Percentiles rank a stretch among this genome's conserved stretches.
These are phyloP conservation scores for Boletus insuetus DNA, from an alignment of 768 basidiomycete genomes.

Conservation along the genomic window DNA sequence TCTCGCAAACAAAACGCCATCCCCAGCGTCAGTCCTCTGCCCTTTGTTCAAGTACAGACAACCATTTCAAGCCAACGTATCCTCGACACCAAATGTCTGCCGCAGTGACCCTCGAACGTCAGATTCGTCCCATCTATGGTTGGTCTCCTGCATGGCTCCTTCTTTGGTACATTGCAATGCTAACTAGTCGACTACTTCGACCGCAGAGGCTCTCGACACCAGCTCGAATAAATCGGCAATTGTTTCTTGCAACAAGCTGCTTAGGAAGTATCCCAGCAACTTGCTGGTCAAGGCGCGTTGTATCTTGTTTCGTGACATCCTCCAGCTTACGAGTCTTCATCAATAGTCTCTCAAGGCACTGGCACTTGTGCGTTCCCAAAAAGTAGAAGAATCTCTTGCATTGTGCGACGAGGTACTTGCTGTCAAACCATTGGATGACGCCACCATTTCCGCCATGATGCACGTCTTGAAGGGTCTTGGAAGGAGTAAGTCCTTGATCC, in stretches of 20 bases:
- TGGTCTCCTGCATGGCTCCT: constrained; percentile 15
- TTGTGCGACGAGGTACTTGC: constrained; percentile 81
- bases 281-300: constrained; percentile 61
- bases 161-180: neutral
- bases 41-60: constrained; percentile 3
- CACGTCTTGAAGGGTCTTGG: constrained; percentile 79
- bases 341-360: constrained; percentile 77
- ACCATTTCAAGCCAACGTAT: neutral
- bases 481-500: constrained; percentile 43
- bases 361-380: constrained; percentile 79
- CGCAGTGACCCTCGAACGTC: constrained; percentile 65
- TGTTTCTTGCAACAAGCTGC: constrained; percentile 79
- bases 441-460: constrained; percentile 76
- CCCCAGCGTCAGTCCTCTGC: neutral
- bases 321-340: constrained; percentile 12
- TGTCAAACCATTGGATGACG: constrained; percentile 68
- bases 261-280: constrained; percentile 81
- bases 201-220: constrained; percentile 77
- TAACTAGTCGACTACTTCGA: neutral
- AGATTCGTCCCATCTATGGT: constrained; percentile 87
- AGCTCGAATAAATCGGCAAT: constrained; percentile 86
- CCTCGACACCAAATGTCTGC: constrained; percentile 41
- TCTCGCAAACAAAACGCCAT: neutral
- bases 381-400: constrained; percentile 77
- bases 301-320: neutral